Conservation (phyloP, 78 protist species). For the Tieghemostelium lacteum region DNA sequence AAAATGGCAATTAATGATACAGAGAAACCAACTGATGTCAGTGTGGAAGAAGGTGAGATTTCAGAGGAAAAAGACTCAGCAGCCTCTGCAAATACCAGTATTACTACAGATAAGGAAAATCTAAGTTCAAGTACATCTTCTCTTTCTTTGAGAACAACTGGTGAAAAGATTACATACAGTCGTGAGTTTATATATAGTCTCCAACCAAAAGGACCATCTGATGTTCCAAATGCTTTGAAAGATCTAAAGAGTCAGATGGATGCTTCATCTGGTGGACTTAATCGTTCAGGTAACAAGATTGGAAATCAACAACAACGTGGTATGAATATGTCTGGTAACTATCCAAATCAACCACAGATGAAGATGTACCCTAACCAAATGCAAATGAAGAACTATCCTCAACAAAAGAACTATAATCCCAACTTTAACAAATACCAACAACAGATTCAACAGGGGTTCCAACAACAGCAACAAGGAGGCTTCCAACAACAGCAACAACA, state of each 20-base stretch:
- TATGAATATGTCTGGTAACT: conserved; percentile 10
- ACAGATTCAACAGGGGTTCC: conserved; percentile 22
- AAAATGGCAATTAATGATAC: not conserved
- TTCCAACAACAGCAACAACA: conserved; percentile 20
- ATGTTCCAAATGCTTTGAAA: conserved; percentile 12
- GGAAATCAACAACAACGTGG: not conserved
- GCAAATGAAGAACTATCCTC: conserved; percentile 6
- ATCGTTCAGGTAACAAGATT: conserved; percentile 38
- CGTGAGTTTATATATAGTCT: conserved; percentile 23
- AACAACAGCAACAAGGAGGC: not conserved
- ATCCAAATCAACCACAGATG: not conserved
- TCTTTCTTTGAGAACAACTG: conserved; percentile 22
- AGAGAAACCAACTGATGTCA: not conserved
- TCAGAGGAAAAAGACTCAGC: not conserved
- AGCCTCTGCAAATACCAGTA: not conserved
- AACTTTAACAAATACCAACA: conserved; percentile 12
- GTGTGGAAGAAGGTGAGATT: not conserved
- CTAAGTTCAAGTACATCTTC: not conserved
- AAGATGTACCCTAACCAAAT: conserved; percentile 32
- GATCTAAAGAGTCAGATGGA: conserved; percentile 34
- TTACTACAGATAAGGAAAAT: not conserved
- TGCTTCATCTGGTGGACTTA: not conserved
- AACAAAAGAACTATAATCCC: not conserved
- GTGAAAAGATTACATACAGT: conserved; percentile 37
- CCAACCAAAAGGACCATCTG: conserved; percentile 6